phyloP scores from a whole-genome alignment of 768 basidiomycete genomes.

The Leccinum rimulosum region DNA sequence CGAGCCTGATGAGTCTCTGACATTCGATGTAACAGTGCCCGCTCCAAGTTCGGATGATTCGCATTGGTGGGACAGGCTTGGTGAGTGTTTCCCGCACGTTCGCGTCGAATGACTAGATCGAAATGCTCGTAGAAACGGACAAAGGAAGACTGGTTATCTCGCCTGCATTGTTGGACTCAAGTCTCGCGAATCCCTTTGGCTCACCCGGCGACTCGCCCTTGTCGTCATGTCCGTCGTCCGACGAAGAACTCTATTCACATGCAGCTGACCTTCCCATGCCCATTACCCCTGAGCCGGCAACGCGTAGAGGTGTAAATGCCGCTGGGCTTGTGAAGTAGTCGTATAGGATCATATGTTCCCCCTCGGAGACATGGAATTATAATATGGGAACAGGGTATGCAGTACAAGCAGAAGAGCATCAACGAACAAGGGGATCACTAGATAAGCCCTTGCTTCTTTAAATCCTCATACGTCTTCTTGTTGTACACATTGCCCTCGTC shows the following conservation, averaged over 20 bases:
- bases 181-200: slow-evolving; percentile 69
- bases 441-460: slow-evolving; percentile 94
- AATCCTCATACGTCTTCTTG: slow-evolving; percentile 94
- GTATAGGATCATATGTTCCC: background rate
- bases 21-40: slow-evolving; percentile 53
- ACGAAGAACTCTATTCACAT: slow-evolving; percentile 79
- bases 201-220: slow-evolving; percentile 61
- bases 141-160: slow-evolving; percentile 20
- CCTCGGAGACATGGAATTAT: background rate
- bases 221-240: slow-evolving; percentile 77
- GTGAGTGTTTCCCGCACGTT: slow-evolving; percentile 35
- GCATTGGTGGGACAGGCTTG: slow-evolving; percentile 78
- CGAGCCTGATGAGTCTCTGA: slow-evolving; percentile 3
- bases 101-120: background rate
- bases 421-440: slow-evolving; percentile 28
- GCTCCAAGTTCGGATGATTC: slow-evolving; percentile 75
- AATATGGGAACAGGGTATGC: slow-evolving; percentile 1
- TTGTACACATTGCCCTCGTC: slow-evolving; percentile 99
- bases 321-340: slow-evolving; percentile 12
- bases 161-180: slow-evolving; percentile 44
- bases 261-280: slow-evolving; percentile 71
- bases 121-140: slow-evolving; percentile 14
- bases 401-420: slow-evolving; percentile 4
- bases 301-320: slow-evolving; percentile 3
- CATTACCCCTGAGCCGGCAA: slow-evolving; percentile 42